Conservation (phyloP, 352 stramenopile genomes). For the Pythium coloratum region DNA sequence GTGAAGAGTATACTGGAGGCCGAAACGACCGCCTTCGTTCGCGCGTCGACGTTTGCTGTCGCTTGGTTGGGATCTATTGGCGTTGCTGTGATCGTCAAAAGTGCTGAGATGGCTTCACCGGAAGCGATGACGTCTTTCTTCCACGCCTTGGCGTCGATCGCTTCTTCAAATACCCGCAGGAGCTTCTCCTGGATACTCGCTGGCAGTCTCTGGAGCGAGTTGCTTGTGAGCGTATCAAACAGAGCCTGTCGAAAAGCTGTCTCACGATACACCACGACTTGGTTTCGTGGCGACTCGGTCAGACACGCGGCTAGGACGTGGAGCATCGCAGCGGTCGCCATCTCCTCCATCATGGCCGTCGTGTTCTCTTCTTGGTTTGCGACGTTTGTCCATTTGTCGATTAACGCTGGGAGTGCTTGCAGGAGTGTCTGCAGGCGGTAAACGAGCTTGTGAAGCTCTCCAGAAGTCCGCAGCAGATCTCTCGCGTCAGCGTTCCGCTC, state of each 20-base stretch:
- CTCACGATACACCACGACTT: slow-evolving; percentile 55
- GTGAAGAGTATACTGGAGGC: slow-evolving; percentile 57
- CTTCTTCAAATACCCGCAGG: slow-evolving; percentile 45
- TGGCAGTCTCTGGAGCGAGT: slow-evolving; percentile 1
- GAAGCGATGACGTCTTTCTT: slow-evolving; percentile 33
- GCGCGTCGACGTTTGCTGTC: not conserved
- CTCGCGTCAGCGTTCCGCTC: slow-evolving; percentile 43
- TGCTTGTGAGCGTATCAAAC: not conserved
- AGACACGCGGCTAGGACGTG: slow-evolving; percentile 42
- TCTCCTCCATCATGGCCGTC: slow-evolving; percentile 9
- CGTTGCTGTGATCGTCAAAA: slow-evolving; percentile 5
- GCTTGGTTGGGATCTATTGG: not conserved
- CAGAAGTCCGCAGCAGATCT: slow-evolving; percentile 56
- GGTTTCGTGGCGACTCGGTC: slow-evolving; percentile 44
- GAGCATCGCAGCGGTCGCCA: slow-evolving; percentile 46
- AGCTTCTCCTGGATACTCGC: slow-evolving; percentile 35
- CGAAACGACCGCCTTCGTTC: slow-evolving; percentile 14
- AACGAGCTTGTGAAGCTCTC: slow-evolving; percentile 47
- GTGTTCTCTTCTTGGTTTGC: not conserved
- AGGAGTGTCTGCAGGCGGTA: slow-evolving; percentile 34
- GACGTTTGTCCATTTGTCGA: not conserved
- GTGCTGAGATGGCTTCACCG: not conserved
- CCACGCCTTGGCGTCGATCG: slow-evolving; percentile 61
- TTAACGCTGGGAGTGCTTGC: not conserved
- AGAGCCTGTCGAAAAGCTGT: slow-evolving; percentile 27